Conservation (phyloP, 768 basidiomycete species). For the Boletus edulis region DNA sequence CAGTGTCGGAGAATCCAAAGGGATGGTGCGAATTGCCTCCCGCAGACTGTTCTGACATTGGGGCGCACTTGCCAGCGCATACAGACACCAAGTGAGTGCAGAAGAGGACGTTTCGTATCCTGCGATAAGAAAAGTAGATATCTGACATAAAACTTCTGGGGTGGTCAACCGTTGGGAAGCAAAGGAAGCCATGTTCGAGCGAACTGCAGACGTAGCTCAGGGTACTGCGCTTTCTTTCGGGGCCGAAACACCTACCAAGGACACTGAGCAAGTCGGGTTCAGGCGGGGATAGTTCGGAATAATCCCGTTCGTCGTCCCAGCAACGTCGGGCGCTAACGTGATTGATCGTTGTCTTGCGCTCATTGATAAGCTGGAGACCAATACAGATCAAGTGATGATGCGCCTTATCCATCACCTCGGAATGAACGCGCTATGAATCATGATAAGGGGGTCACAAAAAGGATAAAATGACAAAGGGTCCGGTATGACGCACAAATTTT, state of each 20-base stretch:
- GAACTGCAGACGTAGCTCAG: conserved; percentile 39
- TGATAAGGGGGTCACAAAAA: conserved; percentile 5
- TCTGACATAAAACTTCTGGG: conserved; percentile 59
- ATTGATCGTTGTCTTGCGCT: conserved; percentile 43
- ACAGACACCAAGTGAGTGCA: conserved; percentile 62
- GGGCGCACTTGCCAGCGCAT: conserved; percentile 49
- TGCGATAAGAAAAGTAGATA: conserved; percentile 61
- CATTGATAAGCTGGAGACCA: conserved; percentile 49
- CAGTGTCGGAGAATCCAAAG: conserved; percentile 11
- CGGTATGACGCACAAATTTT: conserved; percentile 40
- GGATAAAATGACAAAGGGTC: background rate
- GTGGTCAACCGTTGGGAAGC: conserved; percentile 50
- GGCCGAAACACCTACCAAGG: conserved; percentile 39
- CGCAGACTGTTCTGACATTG: conserved; percentile 47
- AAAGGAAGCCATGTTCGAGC: conserved; percentile 50
- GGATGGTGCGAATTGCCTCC: conserved; percentile 37
- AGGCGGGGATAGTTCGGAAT: conserved; percentile 10
- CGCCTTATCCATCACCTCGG: conserved; percentile 41
- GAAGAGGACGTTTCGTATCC: conserved; percentile 64
- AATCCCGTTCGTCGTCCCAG: conserved; percentile 14
- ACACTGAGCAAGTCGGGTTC: conserved; percentile 50
- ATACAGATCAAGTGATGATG: conserved; percentile 50
- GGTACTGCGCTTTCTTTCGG: background rate
- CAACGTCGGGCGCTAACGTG: conserved; percentile 22
- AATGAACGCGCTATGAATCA: conserved; percentile 42